Conservation (phyloP, 1,284 basidiomycete species). For the Takashimella tepidaria region DNA sequence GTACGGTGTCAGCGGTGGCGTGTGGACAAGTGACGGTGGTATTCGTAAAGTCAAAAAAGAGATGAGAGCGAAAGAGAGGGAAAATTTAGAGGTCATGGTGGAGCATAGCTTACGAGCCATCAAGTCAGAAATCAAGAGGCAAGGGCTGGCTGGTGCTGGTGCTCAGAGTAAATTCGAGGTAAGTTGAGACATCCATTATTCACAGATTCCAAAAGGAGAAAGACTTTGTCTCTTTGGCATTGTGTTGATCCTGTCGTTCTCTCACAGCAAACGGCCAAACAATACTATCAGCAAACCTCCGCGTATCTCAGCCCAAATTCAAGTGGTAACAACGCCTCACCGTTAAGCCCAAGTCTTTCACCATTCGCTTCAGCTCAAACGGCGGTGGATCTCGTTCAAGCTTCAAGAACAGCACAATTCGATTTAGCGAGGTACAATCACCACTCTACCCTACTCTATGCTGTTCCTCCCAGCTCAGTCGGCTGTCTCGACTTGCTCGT, state of each 20-base stretch:
- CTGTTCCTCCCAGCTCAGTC: constrained; percentile 44
- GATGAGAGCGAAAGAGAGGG: constrained; percentile 30
- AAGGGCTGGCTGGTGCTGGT: constrained; percentile 37
- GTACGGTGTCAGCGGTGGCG: constrained; percentile 25
- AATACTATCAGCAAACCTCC: constrained; percentile 41
- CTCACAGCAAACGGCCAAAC: constrained; percentile 38
- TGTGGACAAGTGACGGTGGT: constrained; percentile 27
- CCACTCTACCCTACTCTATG: constrained; percentile 44
- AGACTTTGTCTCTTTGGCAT: too few species aligned
- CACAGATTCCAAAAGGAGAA: too few species aligned
- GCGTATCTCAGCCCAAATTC: constrained; percentile 29
- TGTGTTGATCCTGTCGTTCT: background rate
- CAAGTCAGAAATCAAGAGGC: constrained; percentile 40
- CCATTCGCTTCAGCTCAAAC: background rate
- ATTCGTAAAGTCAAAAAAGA: constrained; percentile 32
- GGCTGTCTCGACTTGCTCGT: constrained; percentile 42
- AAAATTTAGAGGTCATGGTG: constrained; percentile 38
- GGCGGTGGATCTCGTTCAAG: constrained; percentile 33
- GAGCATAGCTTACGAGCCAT: constrained; percentile 30
- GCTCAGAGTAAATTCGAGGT: constrained; percentile 44
- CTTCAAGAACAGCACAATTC: constrained; percentile 37
- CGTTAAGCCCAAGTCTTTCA: background rate
- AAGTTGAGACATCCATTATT: constrained; percentile 15
- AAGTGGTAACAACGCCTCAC: background rate
- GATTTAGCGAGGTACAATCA: constrained; percentile 41